phyloP scores from a whole-genome alignment of 2,329 filamentous ascomycete genomes.

The Epichloe typhina region DNA sequence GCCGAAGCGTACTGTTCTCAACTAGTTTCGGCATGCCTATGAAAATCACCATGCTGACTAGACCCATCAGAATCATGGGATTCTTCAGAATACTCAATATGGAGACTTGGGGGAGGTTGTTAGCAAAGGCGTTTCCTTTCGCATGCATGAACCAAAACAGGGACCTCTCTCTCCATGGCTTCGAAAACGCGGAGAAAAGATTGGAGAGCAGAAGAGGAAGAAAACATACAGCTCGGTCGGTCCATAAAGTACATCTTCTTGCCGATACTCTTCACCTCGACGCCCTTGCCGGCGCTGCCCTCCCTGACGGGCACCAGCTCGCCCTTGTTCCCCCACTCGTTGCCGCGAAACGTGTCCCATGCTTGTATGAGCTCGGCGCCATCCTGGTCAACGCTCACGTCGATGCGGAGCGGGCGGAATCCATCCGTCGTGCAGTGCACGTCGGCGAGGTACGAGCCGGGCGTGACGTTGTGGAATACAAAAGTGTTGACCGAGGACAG shows the following conservation, averaged over 20 bases:
- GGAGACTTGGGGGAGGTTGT: constrained; percentile 40
- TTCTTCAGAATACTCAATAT: constrained; percentile 77
- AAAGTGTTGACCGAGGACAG: constrained; percentile 59
- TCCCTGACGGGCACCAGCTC: constrained; percentile 37
- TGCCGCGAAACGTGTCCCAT: constrained; percentile 79
- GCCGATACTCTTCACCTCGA: constrained; percentile 50
- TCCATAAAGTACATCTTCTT: constrained; percentile 66
- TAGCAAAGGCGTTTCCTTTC: neutral
- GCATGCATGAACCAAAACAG: too few species aligned
- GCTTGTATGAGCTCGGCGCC: constrained; percentile 33
- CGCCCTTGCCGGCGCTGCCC: constrained; percentile 19
- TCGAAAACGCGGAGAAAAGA: neutral
- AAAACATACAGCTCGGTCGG: constrained; percentile 58
- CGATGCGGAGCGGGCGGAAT: constrained; percentile 71
- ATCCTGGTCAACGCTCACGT: constrained; percentile 39
- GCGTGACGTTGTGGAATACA: constrained; percentile 57
- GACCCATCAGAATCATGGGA: constrained; percentile 89
- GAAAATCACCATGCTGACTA: constrained; percentile 71
- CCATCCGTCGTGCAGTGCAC: constrained; percentile 61
- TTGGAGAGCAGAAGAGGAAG: neutral
- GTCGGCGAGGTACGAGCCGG: constrained; percentile 69
- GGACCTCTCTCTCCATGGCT: neutral
- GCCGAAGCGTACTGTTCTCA: constrained; percentile 67
- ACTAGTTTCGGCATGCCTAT: constrained; percentile 90
- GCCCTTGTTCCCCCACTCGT: constrained; percentile 84